Conservation (phyloP, 257 asterid genomes). For the Plantago major region DNA sequence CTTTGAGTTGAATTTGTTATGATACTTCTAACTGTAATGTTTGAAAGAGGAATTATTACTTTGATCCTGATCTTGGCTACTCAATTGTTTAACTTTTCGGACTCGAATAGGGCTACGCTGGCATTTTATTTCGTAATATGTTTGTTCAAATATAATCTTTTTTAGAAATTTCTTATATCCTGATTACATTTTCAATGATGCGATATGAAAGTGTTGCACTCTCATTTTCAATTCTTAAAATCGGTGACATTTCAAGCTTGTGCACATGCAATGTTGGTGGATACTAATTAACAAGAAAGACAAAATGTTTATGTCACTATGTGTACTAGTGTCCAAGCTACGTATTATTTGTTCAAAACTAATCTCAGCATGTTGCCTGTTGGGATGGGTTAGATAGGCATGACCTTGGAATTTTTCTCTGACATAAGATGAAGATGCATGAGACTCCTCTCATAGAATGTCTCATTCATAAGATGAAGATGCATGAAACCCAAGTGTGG, state of each 20-base stretch:
- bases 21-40: not conserved
- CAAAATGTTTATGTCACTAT: not conserved
- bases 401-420: not conserved
- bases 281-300: not conserved
- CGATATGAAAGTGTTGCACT: not conserved
- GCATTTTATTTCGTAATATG: not conserved
- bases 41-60: not conserved
- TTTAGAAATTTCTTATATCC: not conserved
- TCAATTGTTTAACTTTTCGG: not conserved
- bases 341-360: not conserved
- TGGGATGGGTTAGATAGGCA: too few species aligned
- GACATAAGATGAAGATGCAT: not conserved
- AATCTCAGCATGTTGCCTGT: not conserved
- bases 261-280: not conserved
- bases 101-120: not conserved
- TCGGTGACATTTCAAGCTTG: not conserved
- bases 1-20: too few species aligned
- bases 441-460: not conserved
- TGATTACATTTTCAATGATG: not conserved
- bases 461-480: too few species aligned
- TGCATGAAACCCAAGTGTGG: not conserved
- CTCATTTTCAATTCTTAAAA: not conserved
- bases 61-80: not conserved
- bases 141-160: too few species aligned
- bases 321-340: not conserved